A percentile compares a stretch with the other conserved stretches of the same genome.
Evolutionary conservation across 768 basidiomycete species (phyloP).

Genomic region (Tephrocybe sp.): DNA sequence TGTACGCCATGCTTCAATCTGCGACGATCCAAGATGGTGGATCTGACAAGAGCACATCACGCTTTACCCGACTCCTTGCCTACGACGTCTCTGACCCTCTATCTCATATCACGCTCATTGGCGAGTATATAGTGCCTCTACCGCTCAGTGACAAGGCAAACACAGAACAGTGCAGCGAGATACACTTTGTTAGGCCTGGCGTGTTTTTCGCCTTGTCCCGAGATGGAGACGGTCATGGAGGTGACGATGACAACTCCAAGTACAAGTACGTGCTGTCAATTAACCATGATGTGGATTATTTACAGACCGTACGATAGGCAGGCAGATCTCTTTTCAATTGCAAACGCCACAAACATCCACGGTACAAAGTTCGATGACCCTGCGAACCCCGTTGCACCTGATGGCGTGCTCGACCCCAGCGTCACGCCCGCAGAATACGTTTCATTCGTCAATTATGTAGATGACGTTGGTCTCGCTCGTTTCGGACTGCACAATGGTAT

Average conservation of each 20-base stretch:
- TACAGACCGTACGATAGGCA: conserved; percentile 35
- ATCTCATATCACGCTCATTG: conserved; percentile 38
- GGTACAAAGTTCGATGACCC: conserved; percentile 55
- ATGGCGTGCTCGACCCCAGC: conserved; percentile 43
- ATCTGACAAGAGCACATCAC: conserved; percentile 40
- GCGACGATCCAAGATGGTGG: conserved; percentile 69
- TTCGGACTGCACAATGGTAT: conserved; percentile 65
- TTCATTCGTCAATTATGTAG: conserved; percentile 55
- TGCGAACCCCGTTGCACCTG: conserved; percentile 47
- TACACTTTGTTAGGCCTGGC: conserved; percentile 51
- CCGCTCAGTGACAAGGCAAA: conserved; percentile 53
- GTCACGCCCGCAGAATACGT: conserved; percentile 57
- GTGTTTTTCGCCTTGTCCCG: conserved; percentile 62
- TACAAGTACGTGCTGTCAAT: conserved; percentile 43
- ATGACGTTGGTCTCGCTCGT: conserved; percentile 51
- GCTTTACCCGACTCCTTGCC: conserved; percentile 56
- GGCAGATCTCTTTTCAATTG: conserved; percentile 59
- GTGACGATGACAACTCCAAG: conserved; percentile 43
- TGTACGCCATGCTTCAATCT: conserved; percentile 65
- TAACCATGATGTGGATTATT: background rate
- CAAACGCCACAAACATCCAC: conserved; percentile 60
- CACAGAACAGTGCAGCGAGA: conserved; percentile 53
- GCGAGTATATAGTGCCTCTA: conserved; percentile 62
- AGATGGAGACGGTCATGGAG: conserved; percentile 62
- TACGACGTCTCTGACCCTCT: conserved; percentile 46